A percentile compares a stretch with the other conserved stretches of the same genome.
Conservation (phyloP, 306 rosid genomes). For the Luffa acutangula region DNA sequence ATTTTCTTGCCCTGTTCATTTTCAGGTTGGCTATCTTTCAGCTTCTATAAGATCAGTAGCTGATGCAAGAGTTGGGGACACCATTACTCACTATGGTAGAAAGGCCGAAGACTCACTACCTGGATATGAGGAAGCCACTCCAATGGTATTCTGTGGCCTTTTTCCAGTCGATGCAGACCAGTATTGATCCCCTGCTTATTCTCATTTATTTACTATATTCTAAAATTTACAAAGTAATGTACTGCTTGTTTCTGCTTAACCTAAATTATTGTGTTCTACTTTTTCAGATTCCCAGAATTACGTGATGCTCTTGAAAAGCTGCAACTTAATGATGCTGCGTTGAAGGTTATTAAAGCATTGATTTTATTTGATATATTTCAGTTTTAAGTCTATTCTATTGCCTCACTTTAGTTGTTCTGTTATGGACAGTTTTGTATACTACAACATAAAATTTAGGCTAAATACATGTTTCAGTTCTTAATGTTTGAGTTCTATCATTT, state of each 20-base stretch:
- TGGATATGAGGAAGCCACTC: conserved; percentile 89
- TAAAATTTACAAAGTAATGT: neutral
- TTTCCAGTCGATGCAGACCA: conserved; percentile 98
- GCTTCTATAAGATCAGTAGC: conserved; percentile 95
- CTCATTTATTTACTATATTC: conserved; percentile 1
- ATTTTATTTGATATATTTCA: neutral
- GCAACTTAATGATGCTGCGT: conserved; percentile 93
- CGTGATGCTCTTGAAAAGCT: conserved; percentile 97
- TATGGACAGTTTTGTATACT: too few species aligned
- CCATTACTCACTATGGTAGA: conserved; percentile 50
- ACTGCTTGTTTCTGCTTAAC: neutral
- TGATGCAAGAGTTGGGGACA: conserved; percentile 96
- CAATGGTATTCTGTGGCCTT: conserved; percentile 95
- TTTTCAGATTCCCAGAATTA: conserved; percentile 68
- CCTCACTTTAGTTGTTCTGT: too few species aligned
- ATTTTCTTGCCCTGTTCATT: conserved; percentile 9
- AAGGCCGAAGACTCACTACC: conserved; percentile 72
- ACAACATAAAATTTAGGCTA: too few species aligned
- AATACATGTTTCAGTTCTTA: too few species aligned
- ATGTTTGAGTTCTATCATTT: too few species aligned
- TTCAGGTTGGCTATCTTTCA: conserved; percentile 82
- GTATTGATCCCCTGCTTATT: conserved; percentile 38
- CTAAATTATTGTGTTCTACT: neutral
- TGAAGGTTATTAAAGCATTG: conserved; percentile 42
- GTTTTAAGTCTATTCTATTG: neutral